A percentile compares a stretch with the other conserved stretches of the same genome.
These are phyloP conservation scores for Cladosporium sphaerospermum DNA, from an alignment of 2,329 filamentous ascomycete genomes.

Conservation along the genomic window DNA sequence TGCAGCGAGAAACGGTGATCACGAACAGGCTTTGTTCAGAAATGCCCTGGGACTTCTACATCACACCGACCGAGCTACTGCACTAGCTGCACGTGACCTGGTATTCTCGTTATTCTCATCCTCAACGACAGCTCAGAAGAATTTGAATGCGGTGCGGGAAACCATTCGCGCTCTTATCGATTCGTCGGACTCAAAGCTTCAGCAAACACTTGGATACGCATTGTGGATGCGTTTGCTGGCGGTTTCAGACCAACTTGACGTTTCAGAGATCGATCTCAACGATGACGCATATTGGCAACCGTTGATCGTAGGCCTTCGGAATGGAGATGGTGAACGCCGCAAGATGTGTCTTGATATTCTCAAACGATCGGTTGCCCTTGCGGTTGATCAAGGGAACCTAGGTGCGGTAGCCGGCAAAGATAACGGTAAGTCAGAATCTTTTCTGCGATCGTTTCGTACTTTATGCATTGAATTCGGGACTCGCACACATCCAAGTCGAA, in stretches of 20 bases:
- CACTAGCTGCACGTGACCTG: slow-evolving; percentile 7
- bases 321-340: slow-evolving; percentile 40
- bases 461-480: background rate
- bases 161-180: slow-evolving; percentile 1
- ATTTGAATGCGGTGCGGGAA: background rate
- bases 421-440: slow-evolving; percentile 13
- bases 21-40: background rate
- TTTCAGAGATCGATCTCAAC: slow-evolving; percentile 6
- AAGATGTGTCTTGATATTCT: slow-evolving; percentile 43
- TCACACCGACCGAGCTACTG: background rate
- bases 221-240: slow-evolving; percentile 24
- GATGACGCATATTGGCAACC: slow-evolving; percentile 35
- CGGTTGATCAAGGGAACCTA: slow-evolving; percentile 16
- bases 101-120: background rate
- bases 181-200: slow-evolving; percentile 2
- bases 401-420: slow-evolving; percentile 10
- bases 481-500: background rate
- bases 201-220: slow-evolving; percentile 19
- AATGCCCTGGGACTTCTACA: background rate
- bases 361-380: slow-evolving; percentile 33
- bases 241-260: slow-evolving; percentile 4
- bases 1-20: background rate
- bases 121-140: background rate
- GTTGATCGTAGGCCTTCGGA: slow-evolving; percentile 34
- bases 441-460: no score